A percentile compares a stretch with the other conserved stretches of the same genome.
Conservation (phyloP, 129 eudicot species). For the Tagetes erecta region DNA sequence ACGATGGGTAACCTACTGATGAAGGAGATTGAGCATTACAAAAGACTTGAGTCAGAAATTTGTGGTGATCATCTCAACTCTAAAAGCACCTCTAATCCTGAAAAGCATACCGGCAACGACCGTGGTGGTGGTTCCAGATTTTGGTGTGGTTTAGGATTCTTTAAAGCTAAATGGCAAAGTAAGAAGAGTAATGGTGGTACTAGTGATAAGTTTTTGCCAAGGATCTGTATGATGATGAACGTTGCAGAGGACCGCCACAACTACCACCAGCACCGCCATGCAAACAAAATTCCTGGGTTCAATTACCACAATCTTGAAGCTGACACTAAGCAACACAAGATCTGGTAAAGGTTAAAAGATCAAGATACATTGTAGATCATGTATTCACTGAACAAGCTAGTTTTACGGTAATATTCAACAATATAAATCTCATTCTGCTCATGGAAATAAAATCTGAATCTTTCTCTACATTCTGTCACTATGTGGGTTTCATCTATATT, state of each 20-base stretch:
- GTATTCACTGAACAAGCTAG: neutral
- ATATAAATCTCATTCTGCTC: neutral
- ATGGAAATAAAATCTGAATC: neutral
- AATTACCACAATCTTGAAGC: conserved; percentile 57
- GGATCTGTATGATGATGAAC: conserved; percentile 51
- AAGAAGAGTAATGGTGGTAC: conserved; percentile 48
- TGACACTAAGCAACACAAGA: conserved; percentile 30
- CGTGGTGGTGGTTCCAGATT: conserved; percentile 32
- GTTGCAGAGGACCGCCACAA: conserved; percentile 38
- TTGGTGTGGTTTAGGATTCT: conserved; percentile 45
- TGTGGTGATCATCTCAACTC: conserved; percentile 7
- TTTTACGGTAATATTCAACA: conserved; percentile 6
- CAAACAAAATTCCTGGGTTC: conserved; percentile 43
- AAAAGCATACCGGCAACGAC: neutral
- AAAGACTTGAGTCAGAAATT: conserved; percentile 33
- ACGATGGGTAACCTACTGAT: conserved; percentile 76
- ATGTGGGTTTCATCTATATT: neutral
- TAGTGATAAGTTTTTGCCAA: conserved; percentile 41
- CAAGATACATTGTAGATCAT: conserved; percentile 15
- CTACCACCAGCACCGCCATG: conserved; percentile 19
- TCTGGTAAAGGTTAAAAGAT: conserved; percentile 5
- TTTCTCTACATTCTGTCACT: neutral
- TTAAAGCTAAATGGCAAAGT: conserved; percentile 33
- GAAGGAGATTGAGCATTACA: conserved; percentile 76
- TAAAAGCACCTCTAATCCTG: conserved; percentile 22